Base-by-base conservation (phyloP, 257 asterid genomes). In the Gynochthodes officinalis region DNA sequence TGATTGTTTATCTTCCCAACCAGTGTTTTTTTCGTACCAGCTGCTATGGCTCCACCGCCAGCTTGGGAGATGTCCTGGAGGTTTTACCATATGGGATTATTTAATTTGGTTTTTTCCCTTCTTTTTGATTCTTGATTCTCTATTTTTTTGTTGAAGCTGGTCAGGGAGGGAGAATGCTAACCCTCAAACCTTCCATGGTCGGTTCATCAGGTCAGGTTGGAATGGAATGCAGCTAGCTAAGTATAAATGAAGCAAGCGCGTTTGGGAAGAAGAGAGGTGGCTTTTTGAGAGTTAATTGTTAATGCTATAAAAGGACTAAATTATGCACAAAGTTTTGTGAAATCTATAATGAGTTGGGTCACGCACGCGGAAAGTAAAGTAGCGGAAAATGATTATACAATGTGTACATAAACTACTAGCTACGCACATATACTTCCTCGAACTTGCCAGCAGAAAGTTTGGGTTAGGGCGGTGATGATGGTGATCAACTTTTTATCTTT, bases 351-450 rank as follows among this genome's bases (percentile, higher is more conserved):
- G 79, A 80, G 78, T 73, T 80, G 19, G 72, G 83, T 81, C 83
- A 85, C 83, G 96, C 83, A 85, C 83, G 96, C 93, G 89, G 78
- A 84, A 72, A 60, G 71, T 57, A 81, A 80, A 73, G 73, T 63
- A 42, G 27, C n/a, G 74, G 77, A 72, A 71, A 67, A 62, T n/a
- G 48, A 48, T 23, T 16, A 71, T 66, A 71, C 49, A 25, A 53
- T 63, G 75, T 43, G 10, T 2, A 7, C 10, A 43, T 43, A 30
- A 2, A 50, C 52, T 39, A 79, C 27, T 62, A 52, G 50, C 71
- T 70, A 8, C 57, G 60, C 39, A 27, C 46, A 59, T 50, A 70
- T 40, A 74, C 30, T 75, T 78, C 84, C 44, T 68, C 61, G 69
- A 82, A 80, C 71, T 54, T 50, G 84, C 71, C 82, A 64, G 71